Evolutionary conservation across 345 rosid genomes (phyloP), one percentile per base, ranked within the genome.

Genomic region (Linum usitatissimum): DNA sequence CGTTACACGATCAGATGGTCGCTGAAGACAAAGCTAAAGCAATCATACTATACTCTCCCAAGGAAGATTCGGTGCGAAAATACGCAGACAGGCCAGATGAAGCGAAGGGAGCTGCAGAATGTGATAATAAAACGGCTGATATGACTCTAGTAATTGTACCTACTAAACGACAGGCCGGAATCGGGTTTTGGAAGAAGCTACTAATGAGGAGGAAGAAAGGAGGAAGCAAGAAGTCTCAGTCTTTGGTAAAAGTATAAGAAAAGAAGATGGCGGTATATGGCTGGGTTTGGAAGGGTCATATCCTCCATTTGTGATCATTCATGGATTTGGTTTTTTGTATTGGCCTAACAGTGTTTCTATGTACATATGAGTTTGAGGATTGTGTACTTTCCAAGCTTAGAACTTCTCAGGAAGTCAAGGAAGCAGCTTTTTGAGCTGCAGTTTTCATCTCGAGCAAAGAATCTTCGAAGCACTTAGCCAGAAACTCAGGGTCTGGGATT

Each of bases 191-290:
- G 14, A 72, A 83, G 80, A 86, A 75, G 77, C 72, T 91, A 61
- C 71, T 91, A 60, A 73, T 83, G 74, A 76, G 90, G 80, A 86
- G 73, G 81, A 88, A 77, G 78, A 84, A 77, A 71, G 85, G 83
- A 66, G 67, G 70, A 55, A 72, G 63, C 78, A 84, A 79, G 77
- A 84, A 73, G 76, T 73, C 73, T 61, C 72, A 28, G 48, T 34
- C 72, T 31, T 57, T 70, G 48, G 70, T 23, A 1, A 68, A 62
- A 65, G 68, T 64, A 63, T 71, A 68, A 73, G 51, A 15, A 10
- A 45, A 40, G 2, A 45, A 45, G 17, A 45, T 12, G 51, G 51
- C 48, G 28, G 28, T 23, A 2, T 34, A 34, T 34, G 38, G 38
- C 10, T 3, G 51, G 10, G 15, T 45, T 45, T 45, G 51, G 51